Base-by-base conservation (phyloP, 805 yeast species). In the Teunomyces stri region DNA sequence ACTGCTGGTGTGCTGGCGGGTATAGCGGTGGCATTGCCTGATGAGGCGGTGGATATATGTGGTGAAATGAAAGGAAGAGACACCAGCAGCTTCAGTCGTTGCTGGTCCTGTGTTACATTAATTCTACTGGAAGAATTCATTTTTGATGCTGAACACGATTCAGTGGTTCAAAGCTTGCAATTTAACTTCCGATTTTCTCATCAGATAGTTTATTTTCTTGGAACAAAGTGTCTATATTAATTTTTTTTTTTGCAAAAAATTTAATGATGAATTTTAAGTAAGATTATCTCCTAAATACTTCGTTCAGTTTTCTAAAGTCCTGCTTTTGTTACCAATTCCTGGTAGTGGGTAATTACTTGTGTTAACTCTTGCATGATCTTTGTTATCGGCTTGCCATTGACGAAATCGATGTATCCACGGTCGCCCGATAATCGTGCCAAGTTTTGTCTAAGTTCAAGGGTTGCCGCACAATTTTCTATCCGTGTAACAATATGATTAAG, bases 401-500 rank as follows among this genome's bases (percentile, higher is more conserved):
- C 49, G 21, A 60, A 58, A 35, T 57, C 54, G 15, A 68, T 57
- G 7, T 42, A 44, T 1, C 69, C 66, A 9, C 51, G 44, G 5
- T 53, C 52, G 0, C 72, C 71, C 6, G 52, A 47, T 3, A 51
- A 34, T 1, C 34, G 9, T 41, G 61, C 59, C 50, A 68, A 15
- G 37, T 65, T 62, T 47, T 71, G 75, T 39, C 76, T 57, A 46
- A 72, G 45, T 43, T 58, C 61, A 15, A 72, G 51, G 2, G 61
- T 52, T 7, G 68, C 62, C 12, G 80, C 79, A 49, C 80, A 72
- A 45, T 80, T 76, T 59, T 88, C 96, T 34, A 87, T 70, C 61
- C 95, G 74, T 0, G 90, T 80, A 11, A 85, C 78, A 22, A 84
- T 66, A 53, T 82, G 86, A 48, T 84, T 89, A 50, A 87, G 68